Conservation (phyloP, 148 eudicot species). For the Polygonum aviculare region DNA sequence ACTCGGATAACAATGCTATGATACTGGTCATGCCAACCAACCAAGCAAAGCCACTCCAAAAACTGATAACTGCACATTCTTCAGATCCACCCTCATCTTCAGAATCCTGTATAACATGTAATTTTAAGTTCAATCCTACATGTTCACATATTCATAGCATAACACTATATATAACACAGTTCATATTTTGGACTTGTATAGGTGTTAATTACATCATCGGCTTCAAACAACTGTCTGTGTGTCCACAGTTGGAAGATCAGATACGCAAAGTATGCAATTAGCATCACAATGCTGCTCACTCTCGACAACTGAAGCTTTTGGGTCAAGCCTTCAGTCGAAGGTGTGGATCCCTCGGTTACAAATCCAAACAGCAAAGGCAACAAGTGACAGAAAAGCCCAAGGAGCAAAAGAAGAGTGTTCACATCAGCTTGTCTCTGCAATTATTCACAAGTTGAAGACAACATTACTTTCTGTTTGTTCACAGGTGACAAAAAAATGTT, state of each 20-base stretch:
- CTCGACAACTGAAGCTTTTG: conserved; percentile 53
- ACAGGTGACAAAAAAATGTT: background rate
- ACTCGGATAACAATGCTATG: conserved; percentile 77
- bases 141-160: background rate
- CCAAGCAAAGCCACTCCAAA: conserved; percentile 80
- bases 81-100: conserved; percentile 27
- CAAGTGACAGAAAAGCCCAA: conserved; percentile 72
- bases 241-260: conserved; percentile 84
- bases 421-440: conserved; percentile 89
- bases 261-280: conserved; percentile 60
- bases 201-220: conserved; percentile 35
- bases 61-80: conserved; percentile 44
- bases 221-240: conserved; percentile 64
- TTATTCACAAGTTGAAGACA: background rate
- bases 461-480: background rate
- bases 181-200: background rate
- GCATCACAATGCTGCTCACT: conserved; percentile 72
- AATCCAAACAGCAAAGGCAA: conserved; percentile 45
- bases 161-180: background rate
- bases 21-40: conserved; percentile 62
- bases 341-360: background rate
- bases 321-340: background rate
- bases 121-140: background rate
- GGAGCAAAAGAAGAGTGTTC: conserved; percentile 50
- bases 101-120: conserved; percentile 20